Base-by-base conservation (phyloP, 306 rosid species). In the Fragaria iinumae region DNA sequence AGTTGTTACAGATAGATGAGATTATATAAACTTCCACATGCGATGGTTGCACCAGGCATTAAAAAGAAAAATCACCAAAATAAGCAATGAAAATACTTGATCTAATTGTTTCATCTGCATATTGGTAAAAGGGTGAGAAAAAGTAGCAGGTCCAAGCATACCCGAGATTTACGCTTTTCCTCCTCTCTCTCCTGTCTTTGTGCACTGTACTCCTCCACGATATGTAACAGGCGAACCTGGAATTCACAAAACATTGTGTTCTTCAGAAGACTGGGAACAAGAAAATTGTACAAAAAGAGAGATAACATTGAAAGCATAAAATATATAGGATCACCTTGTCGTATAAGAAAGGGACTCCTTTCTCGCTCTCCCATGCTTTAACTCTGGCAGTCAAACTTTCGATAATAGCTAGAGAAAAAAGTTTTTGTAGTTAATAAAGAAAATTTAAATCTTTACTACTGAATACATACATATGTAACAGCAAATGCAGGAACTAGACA, bases 101-200 rank as follows among this genome's bases (percentile, higher is more conserved):
- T 56, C 53, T 36, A 23, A 23, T 9, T 41, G 41, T 57, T 41
- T 17, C 53, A 41, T 57, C 55, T 9, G 25, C 44, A 43, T 41
- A 62, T 11, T 3, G 20, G 59, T 4, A 3, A 39, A 75, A 16
- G 59, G 43, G 56, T 20, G 20, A 43, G 59, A 53, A 65, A 59
- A 69, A 16, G 5, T 4, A 47, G 67, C 2, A 72, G 69, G 45
- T 69, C 45, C 21, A 67, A 79, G 82, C 57, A 49, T 90, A 94
- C 97, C 96, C 96, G 91, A 72, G 82, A 84, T 88, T 89, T 90
- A 20, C 93, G 93, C 80, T 86, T 94, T 75, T 88, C 97, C 76
- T 94, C 97, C 84, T 92, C 96, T 83, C 89, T 85, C 73, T 80
- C 84, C 71, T 86, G 89, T 52, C 91, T 80, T 65, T 79, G 88